Evolutionary conservation across 176 grass and related monocot species (phyloP).

Genomic region (Leersia perrieri): DNA sequence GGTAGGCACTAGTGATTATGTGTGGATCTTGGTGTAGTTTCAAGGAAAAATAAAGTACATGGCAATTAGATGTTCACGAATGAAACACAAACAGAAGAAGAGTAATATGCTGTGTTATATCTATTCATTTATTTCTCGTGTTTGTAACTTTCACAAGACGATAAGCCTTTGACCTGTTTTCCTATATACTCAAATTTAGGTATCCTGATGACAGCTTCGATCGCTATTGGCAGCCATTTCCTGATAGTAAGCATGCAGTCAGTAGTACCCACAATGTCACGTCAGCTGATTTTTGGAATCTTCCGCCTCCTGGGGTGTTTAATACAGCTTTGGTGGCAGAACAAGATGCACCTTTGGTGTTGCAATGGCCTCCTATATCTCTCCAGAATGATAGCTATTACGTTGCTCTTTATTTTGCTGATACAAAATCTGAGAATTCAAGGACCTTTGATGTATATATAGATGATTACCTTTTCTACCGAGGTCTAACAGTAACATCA

Average conservation of each 20-base stretch:
- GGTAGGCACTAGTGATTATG: not conserved
- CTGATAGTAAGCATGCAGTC: conserved; percentile 50
- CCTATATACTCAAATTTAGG: conserved; percentile 44
- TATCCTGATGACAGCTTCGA: conserved; percentile 86
- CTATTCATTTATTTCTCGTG: not conserved
- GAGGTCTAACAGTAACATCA: conserved; percentile 57
- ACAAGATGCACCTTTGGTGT: conserved; percentile 43
- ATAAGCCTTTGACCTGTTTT: conserved; percentile 11
- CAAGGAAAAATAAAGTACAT: not conserved
- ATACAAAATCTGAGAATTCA: conserved; percentile 60
- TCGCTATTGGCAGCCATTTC: conserved; percentile 83
- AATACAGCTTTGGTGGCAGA: conserved; percentile 75
- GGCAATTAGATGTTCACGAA: not conserved
- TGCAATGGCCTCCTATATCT: conserved; percentile 74
- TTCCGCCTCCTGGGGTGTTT: conserved; percentile 68
- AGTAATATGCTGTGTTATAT: not conserved
- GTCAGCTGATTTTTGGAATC: conserved; percentile 79
- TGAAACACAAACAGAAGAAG: not conserved
- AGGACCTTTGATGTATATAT: conserved; percentile 73
- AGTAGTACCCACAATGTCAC: conserved; percentile 86
- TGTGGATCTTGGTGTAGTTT: not conserved
- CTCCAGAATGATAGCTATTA: conserved; percentile 90
- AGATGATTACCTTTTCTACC: conserved; percentile 72
- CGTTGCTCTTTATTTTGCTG: conserved; percentile 89
- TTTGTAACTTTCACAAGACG: not conserved